A percentile compares a stretch with the other conserved stretches of the same genome.
Conservation (phyloP, 1,284 basidiomycete genomes). For the Leccinum proliferum region DNA sequence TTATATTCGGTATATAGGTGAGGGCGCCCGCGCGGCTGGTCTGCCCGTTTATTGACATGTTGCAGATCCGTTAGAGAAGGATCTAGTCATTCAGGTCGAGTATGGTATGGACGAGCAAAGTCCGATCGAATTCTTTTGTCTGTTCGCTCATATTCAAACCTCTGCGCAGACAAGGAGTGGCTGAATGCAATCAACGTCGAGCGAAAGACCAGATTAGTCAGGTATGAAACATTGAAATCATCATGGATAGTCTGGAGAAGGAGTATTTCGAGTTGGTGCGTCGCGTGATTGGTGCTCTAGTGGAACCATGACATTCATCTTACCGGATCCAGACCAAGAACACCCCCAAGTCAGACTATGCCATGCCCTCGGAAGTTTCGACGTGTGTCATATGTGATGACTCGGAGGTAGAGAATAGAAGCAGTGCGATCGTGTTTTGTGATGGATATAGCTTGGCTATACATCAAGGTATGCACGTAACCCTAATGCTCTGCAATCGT, state of each 20-base stretch:
- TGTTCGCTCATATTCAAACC: slow-evolving; percentile 3
- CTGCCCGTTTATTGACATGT: slow-evolving; percentile 7
- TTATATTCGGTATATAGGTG: slow-evolving; percentile 89
- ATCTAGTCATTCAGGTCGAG: slow-evolving; percentile 90
- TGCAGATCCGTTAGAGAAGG: slow-evolving; percentile 87
- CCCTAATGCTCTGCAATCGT: neutral
- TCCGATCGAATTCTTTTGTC: slow-evolving; percentile 26
- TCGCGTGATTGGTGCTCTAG: too few relatives aligned
- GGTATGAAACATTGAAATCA: slow-evolving; percentile 88
- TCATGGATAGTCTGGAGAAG: slow-evolving; percentile 72
- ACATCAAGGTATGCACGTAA: slow-evolving; percentile 74
- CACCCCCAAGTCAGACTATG: slow-evolving; percentile 78
- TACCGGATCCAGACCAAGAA: slow-evolving; percentile 68
- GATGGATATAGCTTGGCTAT: slow-evolving; percentile 99
- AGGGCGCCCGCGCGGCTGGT: slow-evolving; percentile 12
- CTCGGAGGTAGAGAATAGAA: slow-evolving; percentile 91
- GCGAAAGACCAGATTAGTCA: slow-evolving; percentile 73
- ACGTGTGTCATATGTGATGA: slow-evolving; percentile 98
- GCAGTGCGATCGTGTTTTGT: slow-evolving; percentile 95
- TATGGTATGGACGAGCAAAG: slow-evolving; percentile 99
- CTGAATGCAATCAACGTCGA: slow-evolving; percentile 84
- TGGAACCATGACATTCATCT: neutral
- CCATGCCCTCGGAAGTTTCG: slow-evolving; percentile 87
- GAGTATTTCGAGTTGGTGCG: too few relatives aligned
- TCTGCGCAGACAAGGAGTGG: slow-evolving; percentile 84